Conservation (phyloP, 1,139 yeast genomes). For the Candida albicans region DNA sequence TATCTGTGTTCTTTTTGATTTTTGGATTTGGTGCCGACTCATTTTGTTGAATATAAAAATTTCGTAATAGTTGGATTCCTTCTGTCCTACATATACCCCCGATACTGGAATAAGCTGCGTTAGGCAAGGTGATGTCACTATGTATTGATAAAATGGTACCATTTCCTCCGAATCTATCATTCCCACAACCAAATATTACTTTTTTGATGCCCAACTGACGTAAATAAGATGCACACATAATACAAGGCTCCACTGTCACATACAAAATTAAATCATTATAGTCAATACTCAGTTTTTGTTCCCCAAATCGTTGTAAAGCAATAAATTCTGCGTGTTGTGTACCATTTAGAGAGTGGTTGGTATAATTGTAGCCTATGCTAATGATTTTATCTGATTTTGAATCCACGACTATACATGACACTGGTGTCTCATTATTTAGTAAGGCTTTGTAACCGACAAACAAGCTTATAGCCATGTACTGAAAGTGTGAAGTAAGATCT, state of each 20-base stretch:
- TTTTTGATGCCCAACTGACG: conserved; percentile 72
- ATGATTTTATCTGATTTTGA: conserved; percentile 48
- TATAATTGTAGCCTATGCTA: conserved; percentile 84
- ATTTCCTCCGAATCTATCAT: conserved; percentile 95
- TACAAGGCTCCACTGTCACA: conserved; percentile 97
- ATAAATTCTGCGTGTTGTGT: conserved; percentile 91
- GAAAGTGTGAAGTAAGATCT: conserved; percentile 31
- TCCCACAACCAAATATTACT: conserved; percentile 89
- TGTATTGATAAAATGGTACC: conserved; percentile 79
- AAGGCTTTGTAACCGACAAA: conserved; percentile 46
- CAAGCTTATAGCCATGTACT: conserved; percentile 37
- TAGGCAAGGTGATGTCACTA: conserved; percentile 38
- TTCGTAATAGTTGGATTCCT: conserved; percentile 75
- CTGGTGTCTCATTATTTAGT: conserved; percentile 68
- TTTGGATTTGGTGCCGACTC: conserved; percentile 82
- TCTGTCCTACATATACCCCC: conserved; percentile 84
- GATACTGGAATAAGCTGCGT: conserved; percentile 51
- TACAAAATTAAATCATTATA: conserved; percentile 61
- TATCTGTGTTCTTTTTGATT: conserved; percentile 69
- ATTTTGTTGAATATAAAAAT: conserved; percentile 84
- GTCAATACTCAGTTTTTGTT: conserved; percentile 11
- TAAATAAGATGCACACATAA: conserved; percentile 95
- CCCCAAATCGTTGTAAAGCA: conserved; percentile 41
- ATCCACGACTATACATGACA: conserved; percentile 63
- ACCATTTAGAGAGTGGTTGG: conserved; percentile 82